phyloP scores from a whole-genome alignment of 495 filamentous ascomycete genomes.

The Pyrenula aspistea region DNA sequence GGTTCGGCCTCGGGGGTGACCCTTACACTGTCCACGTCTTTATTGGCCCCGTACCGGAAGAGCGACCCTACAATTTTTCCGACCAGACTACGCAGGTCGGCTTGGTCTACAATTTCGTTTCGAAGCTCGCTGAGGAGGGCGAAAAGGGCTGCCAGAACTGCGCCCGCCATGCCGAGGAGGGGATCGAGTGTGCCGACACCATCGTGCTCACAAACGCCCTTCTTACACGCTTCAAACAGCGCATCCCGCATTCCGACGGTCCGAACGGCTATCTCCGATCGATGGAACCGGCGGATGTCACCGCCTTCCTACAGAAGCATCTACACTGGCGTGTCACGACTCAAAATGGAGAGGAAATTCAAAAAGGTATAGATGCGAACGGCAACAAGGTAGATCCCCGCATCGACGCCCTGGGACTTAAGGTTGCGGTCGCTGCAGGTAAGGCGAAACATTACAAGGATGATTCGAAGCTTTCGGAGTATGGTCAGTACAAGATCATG shows the following conservation, averaged over 20 bases:
- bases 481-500: background rate
- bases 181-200: too few relatives aligned
- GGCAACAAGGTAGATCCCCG: too few relatives aligned
- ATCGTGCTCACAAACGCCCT: background rate
- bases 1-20: constrained; percentile 2
- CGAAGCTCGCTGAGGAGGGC: background rate
- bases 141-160: background rate
- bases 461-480: background rate
- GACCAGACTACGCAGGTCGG: constrained; percentile 3
- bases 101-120: constrained; percentile 6
- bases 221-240: background rate
- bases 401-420: background rate
- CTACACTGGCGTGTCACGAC: constrained; percentile 5
- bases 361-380: too few relatives aligned
- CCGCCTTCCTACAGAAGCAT: background rate
- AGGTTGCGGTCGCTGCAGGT: background rate
- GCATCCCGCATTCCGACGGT: background rate
- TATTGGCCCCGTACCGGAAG: constrained; percentile 2
- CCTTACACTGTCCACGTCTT: constrained; percentile 5
- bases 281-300: background rate
- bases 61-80: background rate
- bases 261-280: background rate
- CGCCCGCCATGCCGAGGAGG: background rate
- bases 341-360: too few relatives aligned
- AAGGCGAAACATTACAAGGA: background rate